These are phyloP conservation scores for Hypoxylon sp. DNA, from an alignment of 2,329 filamentous ascomycete genomes.

Conservation along the genomic window DNA sequence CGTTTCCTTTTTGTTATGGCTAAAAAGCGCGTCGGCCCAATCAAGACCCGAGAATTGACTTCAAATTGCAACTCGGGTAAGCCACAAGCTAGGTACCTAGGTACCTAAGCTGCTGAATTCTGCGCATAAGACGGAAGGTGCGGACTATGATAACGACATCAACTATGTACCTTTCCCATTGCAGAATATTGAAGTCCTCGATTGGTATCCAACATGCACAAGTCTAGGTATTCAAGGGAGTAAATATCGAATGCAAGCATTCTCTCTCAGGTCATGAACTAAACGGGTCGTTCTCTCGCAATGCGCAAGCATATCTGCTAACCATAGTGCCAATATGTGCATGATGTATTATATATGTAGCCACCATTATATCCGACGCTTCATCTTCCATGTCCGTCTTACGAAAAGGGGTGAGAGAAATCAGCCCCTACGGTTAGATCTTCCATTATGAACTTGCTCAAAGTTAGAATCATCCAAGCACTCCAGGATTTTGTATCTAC, in stretches of 20 bases:
- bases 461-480: conserved; percentile 11
- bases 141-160: too few relatives aligned
- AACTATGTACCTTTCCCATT: conserved; percentile 8
- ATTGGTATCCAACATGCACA: conserved; percentile 9
- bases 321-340: not conserved
- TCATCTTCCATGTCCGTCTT: conserved; percentile 1
- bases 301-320: not conserved
- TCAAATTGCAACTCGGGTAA: conserved; percentile 36
- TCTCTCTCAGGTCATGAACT: not conserved
- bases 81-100: conserved; percentile 15
- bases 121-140: conserved; percentile 5
- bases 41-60: conserved; percentile 33
- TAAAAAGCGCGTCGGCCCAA: conserved; percentile 39
- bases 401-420: conserved; percentile 27
- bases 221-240: conserved; percentile 12
- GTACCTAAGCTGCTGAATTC: not conserved
- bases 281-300: not conserved
- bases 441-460: not conserved
- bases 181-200: conserved; percentile 9
- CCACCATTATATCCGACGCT: not conserved
- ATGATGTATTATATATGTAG: not conserved
- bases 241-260: conserved; percentile 21
- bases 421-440: conserved; percentile 12
- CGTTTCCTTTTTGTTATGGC: conserved; percentile 41
- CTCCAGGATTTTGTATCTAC: conserved; percentile 29